These are phyloP conservation scores for Candida neerlandica DNA, from an alignment of 1,139 yeast species.

Conservation along the genomic window DNA sequence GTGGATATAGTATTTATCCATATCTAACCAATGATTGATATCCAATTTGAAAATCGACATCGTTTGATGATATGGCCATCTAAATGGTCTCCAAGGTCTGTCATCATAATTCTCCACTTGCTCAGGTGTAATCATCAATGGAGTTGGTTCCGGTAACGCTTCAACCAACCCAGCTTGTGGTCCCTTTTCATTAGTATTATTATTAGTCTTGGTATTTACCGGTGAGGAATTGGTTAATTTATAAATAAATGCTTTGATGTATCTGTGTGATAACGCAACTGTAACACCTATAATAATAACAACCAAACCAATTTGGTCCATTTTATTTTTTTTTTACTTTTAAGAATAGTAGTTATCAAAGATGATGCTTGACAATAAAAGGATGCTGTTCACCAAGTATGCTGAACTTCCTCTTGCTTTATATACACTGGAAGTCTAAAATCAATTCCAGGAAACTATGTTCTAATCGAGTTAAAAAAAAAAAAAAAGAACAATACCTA, in stretches of 20 bases:
- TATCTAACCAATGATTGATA: constrained; percentile 75
- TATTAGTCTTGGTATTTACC: neutral
- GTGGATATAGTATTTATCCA: constrained; percentile 74
- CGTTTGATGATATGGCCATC: constrained; percentile 82
- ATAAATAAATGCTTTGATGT: constrained; percentile 3
- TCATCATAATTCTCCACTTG: constrained; percentile 67
- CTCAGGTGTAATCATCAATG: constrained; percentile 66
- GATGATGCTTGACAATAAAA: too few species aligned
- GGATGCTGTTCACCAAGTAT: too few species aligned
- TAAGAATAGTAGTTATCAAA: too few species aligned
- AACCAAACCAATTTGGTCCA: constrained; percentile 10
- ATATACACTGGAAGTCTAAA: constrained; percentile 1
- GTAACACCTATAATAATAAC: constrained; percentile 11
- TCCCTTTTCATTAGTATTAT: constrained; percentile 1
- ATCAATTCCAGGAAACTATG: neutral
- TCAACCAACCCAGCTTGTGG: constrained; percentile 16
- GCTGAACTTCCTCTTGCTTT: neutral
- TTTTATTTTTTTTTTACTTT: neutral
- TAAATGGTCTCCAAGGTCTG: constrained; percentile 79
- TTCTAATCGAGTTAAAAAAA: constrained; percentile 10
- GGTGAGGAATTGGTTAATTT: neutral
- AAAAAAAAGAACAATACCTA: neutral
- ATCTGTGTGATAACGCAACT: constrained; percentile 10
- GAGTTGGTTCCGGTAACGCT: constrained; percentile 53
- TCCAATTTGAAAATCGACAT: constrained; percentile 74